Evolutionary conservation across 768 basidiomycete genomes (phyloP).

Genomic region (Xanthoconium stramineum): DNA sequence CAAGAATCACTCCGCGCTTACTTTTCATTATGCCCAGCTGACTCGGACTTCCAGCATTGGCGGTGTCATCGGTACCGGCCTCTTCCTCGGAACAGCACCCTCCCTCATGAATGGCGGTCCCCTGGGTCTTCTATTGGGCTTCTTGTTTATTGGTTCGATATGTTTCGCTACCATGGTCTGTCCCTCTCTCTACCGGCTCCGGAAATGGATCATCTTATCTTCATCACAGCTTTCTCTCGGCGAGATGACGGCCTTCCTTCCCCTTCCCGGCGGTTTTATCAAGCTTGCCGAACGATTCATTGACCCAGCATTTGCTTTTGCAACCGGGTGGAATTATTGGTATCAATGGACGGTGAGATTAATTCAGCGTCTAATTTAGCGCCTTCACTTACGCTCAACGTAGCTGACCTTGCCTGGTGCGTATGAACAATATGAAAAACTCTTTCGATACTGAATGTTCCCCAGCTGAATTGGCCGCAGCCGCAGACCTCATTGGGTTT

Average conservation of each 20-base stretch:
- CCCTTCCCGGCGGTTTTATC: slow-evolving; percentile 2
- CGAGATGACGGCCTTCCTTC: slow-evolving; percentile 1
- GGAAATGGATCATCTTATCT: not conserved
- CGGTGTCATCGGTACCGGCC: slow-evolving; percentile 1
- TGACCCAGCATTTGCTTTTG: slow-evolving; percentile 4
- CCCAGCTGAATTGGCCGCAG: slow-evolving; percentile 2
- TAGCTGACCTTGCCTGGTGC: not conserved
- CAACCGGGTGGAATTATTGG: slow-evolving; percentile 5
- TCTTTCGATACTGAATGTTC: not conserved
- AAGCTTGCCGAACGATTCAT: slow-evolving; percentile 4
- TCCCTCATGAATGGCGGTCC: slow-evolving; percentile 1
- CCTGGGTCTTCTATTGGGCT: not conserved
- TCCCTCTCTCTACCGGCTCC: not conserved
- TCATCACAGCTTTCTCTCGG: not conserved
- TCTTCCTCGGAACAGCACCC: not conserved
- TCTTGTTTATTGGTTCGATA: not conserved
- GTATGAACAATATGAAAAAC: not conserved
- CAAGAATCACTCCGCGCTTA: not conserved
- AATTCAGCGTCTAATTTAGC: not conserved
- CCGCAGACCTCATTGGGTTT: not conserved
- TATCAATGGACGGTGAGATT: not conserved
- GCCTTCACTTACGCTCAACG: not conserved
- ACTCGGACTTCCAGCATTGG: not conserved
- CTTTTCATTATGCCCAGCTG: not conserved
- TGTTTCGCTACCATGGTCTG: slow-evolving; percentile 2